Conservation (phyloP, 2,329 filamentous ascomycete species). For the Alternaria hordeiaustralica region DNA sequence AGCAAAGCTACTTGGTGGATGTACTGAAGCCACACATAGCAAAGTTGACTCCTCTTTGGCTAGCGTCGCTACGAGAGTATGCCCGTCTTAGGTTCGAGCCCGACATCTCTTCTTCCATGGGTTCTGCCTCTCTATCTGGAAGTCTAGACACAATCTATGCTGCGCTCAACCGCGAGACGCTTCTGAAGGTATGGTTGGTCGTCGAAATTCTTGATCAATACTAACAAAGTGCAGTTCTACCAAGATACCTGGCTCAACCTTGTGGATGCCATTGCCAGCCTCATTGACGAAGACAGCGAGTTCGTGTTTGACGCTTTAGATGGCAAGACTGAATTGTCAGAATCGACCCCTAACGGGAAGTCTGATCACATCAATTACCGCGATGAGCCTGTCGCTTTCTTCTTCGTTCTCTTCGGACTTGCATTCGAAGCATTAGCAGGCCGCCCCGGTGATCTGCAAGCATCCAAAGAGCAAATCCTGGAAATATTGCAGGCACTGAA, state of each 20-base stretch:
- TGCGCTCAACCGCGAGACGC: conserved; percentile 89
- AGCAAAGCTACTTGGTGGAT: conserved; percentile 86
- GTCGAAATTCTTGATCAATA: not conserved
- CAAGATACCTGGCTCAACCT: conserved; percentile 97
- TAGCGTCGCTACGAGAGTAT: conserved; percentile 91
- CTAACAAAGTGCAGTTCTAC: conserved; percentile 69
- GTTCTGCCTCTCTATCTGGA: conserved; percentile 79
- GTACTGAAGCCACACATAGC: conserved; percentile 91
- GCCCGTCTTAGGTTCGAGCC: conserved; percentile 93
- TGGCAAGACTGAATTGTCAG: conserved; percentile 66
- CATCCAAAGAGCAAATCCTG: conserved; percentile 78
- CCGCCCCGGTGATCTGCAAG: conserved; percentile 73
- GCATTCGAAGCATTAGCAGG: conserved; percentile 95
- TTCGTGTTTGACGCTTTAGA: conserved; percentile 97
- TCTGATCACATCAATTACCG: conserved; percentile 89
- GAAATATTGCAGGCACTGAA: conserved; percentile 90
- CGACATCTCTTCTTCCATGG: conserved; percentile 90
- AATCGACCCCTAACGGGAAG: conserved; percentile 58
- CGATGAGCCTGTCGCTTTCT: conserved; percentile 97
- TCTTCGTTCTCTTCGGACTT: conserved; percentile 96
- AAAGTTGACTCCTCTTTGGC: conserved; percentile 89
- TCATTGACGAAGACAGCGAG: conserved; percentile 97
- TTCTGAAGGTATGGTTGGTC: conserved; percentile 67
- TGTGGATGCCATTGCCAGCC: conserved; percentile 93
- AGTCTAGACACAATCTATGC: conserved; percentile 94